Base-by-base conservation (phyloP, 192 early-diverging fungal genomes). In the Mortierella claussenii region DNA sequence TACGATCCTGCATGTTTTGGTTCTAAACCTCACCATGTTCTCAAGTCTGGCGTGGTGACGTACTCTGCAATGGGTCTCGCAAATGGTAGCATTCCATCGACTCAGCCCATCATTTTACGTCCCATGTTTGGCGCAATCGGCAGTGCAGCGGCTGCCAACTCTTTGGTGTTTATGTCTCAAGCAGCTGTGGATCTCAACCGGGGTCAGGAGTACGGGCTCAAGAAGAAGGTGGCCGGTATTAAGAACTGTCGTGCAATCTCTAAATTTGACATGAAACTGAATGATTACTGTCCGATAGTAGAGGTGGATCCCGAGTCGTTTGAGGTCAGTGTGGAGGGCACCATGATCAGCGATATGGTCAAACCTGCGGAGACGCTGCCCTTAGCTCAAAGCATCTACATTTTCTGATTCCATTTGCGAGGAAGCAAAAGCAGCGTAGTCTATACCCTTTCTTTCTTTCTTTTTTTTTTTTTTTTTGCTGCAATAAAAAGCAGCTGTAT, bases 11-110 rank as follows among this genome's bases (percentile, higher is more conserved):
- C 81, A 33, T 89, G 89, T 80, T 98, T 98, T 87, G 97, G 97
- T 1, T 80, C 91, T 17, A 96, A 97, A 27, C 96, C 97, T 0
- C 79, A 88, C 7, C 75, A 96, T 2, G 87, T 98, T 17, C 78
- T 98, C 49, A 98, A 98, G 80, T 92, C 93, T 27, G 97, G 97
- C 18, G 78, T 95, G 59, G 90, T 96, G 42, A 92, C 87, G 10
- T 95, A 87, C 68, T 87, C 91, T 18, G 86, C 90, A 69, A 96
- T 97, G 85, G 97, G 97, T 52, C 94, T 96, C 58, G 94, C 95
- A 48, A 97, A 98, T 59, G 97, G 90, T 0, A 96, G 94, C 5
- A 98, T 98, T 68, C 95, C 97, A 1, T 96, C 97, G 0, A 95
- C 96, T 0, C 88, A 98, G 79, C 97, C 97, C 4, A 85, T 96